Evolutionary conservation across 345 rosid genomes (phyloP), one percentile per base, ranked within the genome.

Genomic region (Melastoma malabathricum): DNA sequence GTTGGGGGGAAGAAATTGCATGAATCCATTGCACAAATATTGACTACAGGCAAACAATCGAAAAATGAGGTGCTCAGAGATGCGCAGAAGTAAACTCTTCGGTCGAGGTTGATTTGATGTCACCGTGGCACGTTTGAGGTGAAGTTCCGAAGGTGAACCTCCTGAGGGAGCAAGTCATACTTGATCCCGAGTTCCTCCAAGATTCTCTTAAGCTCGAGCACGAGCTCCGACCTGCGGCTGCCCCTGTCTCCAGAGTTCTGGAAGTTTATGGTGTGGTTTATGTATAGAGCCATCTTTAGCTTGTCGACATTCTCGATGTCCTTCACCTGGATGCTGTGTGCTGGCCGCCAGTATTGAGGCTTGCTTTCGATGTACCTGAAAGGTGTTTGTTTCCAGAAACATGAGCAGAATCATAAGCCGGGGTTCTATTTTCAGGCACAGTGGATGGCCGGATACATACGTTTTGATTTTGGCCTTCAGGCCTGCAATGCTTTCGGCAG

Each of bases 241-340:
- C 31, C 75, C 66, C 67, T 76, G 31, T 80, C 88, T 18, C 70
- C 75, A 4, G 64, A 65, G 43, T 76, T 76, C 52, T 82, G 92
- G 63, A 78, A 82, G 61, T 82, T 86, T 38, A 78, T 70, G 31
- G 92, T 86, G 75, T 82, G 92, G 49, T 62, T 73, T 3, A 67
- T 56, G 46, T 64, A 80, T 5, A 82, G 66, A 50, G 63, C 86
- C 73, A 86, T 72, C 69, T 76, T 78, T 66, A 86, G 70, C 72
- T 75, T 86, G 71, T 86, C 73, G 72, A 86, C 75, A 59, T 80
- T 44, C 72, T 78, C 86, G 14, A 86, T 78, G 67, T 80, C 84
- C 63, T 73, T 74, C 57, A 82, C 72, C 54, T 76, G 64, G 52
- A 80, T 69, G 13, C 68, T 69, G 60, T 78, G 77, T 15, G 25